Conservation (phyloP, 805 yeast species). For the Pichia californica region DNA sequence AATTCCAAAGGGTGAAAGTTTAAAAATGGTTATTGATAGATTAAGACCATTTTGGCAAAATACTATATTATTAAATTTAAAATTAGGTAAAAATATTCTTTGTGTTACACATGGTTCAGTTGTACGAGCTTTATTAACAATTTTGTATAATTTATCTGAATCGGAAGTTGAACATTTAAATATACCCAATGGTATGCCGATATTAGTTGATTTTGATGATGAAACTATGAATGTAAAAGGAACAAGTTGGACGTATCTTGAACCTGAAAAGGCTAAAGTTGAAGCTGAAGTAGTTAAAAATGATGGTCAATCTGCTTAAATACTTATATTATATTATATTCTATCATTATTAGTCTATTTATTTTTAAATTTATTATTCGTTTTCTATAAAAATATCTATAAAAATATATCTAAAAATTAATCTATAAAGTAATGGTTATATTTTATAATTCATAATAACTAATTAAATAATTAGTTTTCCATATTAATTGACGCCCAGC, state of each 20-base stretch:
- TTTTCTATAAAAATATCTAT: too few relatives aligned
- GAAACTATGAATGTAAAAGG: constrained; percentile 27
- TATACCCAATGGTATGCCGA: constrained; percentile 80
- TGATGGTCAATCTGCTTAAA: constrained; percentile 54
- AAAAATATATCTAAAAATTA: background rate
- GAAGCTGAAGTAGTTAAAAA: constrained; percentile 77
- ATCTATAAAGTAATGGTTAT: background rate
- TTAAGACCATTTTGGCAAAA: constrained; percentile 54
- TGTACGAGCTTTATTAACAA: constrained; percentile 67
- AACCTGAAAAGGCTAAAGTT: constrained; percentile 71
- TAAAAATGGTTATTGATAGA: constrained; percentile 64
- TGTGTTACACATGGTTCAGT: constrained; percentile 81
- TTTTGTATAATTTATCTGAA: constrained; percentile 58
- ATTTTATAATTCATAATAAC: too few relatives aligned
- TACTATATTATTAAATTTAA: constrained; percentile 43
- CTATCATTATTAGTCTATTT: background rate
- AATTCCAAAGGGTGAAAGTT: constrained; percentile 68
- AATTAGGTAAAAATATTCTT: constrained; percentile 49
- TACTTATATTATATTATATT: too few relatives aligned
- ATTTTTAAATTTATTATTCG: background rate
- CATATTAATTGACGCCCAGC: constrained; percentile 29
- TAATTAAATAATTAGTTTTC: too few relatives aligned
- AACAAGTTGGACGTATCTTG: constrained; percentile 56
- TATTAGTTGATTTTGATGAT: constrained; percentile 48
- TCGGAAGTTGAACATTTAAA: constrained; percentile 65